Conservation (phyloP, 1,139 yeast genomes). For the Candida buenavistaensis region DNA sequence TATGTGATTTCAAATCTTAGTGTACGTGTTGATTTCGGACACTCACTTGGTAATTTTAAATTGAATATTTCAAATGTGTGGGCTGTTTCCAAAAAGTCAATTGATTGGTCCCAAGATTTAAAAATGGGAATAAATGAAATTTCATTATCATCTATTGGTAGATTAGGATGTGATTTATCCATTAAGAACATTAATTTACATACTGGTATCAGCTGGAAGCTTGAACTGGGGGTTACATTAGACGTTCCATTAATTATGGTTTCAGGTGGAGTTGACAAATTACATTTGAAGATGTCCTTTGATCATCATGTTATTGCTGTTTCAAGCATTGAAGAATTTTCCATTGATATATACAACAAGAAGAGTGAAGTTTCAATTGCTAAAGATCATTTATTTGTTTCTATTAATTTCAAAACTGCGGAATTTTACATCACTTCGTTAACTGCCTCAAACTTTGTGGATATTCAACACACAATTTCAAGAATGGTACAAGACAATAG, state of each 20-base stretch:
- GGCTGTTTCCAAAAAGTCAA: conserved; percentile 67
- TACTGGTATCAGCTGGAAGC: conserved; percentile 72
- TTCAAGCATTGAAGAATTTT: conserved; percentile 48
- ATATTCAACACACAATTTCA: conserved; percentile 68
- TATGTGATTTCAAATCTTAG: conserved; percentile 53
- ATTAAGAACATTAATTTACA: conserved; percentile 54
- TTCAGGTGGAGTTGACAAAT: conserved; percentile 53
- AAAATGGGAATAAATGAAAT: conserved; percentile 59
- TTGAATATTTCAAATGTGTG: conserved; percentile 61
- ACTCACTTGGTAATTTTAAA: conserved; percentile 69
- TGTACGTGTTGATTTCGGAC: conserved; percentile 75
- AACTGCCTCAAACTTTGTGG: conserved; percentile 79
- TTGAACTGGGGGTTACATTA: conserved; percentile 37
- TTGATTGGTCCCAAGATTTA: conserved; percentile 73
- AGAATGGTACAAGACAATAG: conserved; percentile 75
- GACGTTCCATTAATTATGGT: conserved; percentile 71
- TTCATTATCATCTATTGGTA: conserved; percentile 62
- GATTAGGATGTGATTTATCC: conserved; percentile 71
- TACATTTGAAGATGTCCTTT: conserved; percentile 65
- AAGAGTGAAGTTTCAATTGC: conserved; percentile 45
- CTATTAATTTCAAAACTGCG: conserved; percentile 54
- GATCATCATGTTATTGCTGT: conserved; percentile 85
- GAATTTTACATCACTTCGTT: conserved; percentile 75
- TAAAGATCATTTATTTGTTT: conserved; percentile 64
- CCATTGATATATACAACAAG: conserved; percentile 68